phyloP scores from a whole-genome alignment of 192 early-diverging fungal genomes.

The Diversispora eburnea region DNA sequence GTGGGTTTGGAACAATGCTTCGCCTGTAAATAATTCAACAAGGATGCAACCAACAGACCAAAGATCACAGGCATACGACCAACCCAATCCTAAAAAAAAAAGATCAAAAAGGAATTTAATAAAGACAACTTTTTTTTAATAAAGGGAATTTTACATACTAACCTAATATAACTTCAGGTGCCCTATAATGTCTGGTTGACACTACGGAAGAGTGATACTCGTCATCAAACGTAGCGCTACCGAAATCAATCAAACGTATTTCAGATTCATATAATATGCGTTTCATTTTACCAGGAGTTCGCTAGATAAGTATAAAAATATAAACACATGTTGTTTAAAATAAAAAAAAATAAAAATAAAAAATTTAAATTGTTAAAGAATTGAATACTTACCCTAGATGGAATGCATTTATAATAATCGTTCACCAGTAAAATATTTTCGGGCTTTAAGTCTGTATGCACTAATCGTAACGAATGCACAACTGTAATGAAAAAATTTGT shows the following conservation, averaged over 20 bases:
- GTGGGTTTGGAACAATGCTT: constrained; percentile 96
- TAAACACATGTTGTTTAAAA: background rate
- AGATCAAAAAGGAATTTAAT: background rate
- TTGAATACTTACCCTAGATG: constrained; percentile 41
- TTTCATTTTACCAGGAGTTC: constrained; percentile 48
- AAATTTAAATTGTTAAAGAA: background rate
- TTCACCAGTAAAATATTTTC: constrained; percentile 87
- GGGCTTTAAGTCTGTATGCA: constrained; percentile 98
- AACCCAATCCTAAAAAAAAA: constrained; percentile 58
- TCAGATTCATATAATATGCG: constrained; percentile 64
- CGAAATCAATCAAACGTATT: constrained; percentile 95
- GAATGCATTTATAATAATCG: constrained; percentile 51
- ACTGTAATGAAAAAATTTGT: constrained; percentile 41
- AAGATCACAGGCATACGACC: constrained; percentile 97
- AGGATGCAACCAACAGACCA: constrained; percentile 98
- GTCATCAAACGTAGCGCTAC: constrained; percentile 87
- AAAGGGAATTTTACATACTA: background rate
- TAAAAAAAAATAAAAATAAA: background rate
- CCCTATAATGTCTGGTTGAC: constrained; percentile 93
- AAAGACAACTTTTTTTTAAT: background rate
- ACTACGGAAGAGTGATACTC: constrained; percentile 92
- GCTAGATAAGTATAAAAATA: constrained; percentile 26
- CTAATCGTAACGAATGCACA: constrained; percentile 78
- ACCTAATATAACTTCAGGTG: constrained; percentile 94
- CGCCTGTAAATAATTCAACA: constrained; percentile 90